Base-by-base conservation (phyloP, 2,329 filamentous ascomycete species). In the Neofusicoccum cordaticola region DNA sequence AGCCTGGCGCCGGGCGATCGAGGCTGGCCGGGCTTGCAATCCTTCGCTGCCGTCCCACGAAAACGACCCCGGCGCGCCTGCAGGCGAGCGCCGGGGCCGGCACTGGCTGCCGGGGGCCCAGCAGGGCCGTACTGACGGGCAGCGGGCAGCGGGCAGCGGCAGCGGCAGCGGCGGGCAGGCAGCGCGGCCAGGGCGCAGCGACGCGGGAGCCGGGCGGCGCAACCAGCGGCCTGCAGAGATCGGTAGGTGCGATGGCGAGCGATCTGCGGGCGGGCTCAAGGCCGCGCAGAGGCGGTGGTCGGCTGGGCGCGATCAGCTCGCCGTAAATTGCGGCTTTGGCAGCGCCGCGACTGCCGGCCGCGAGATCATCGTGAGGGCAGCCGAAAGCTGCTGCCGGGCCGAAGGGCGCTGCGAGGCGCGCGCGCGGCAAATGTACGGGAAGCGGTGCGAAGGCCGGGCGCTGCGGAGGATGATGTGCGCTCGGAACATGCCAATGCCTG, bases 321-420 rank as follows among this genome's bases (percentile, higher is more conserved):
- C 22, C 35, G 52, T 35, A 56, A 56, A 42, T 56, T 56, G 52
- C 52, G 52, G 52, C 52, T 56, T 15, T 56, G 52, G 37, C 37
- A 42, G 35, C 19, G n/a, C 34, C 17, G 35, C 19, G 52, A 56
- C 52, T 56, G 52, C 52, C 52, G 52, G 35, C 15, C 19, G 52
- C 53, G 15, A 34, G 22, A 39, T 17, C 15, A 34, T 58, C 39
- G 13, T 17, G 22, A 35, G 3, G 51, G 15, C 7, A 7, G 15
- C 53, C 53, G 53, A 58, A 58, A 58, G 39, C 53, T 58, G 53
- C 7, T 58, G 53, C 53, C 53, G 53, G 53, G 53, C 53, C 53
- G 53, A 58, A 42, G 27, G 15, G 37, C 27, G 27, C 27, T 31
- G 27, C 4, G 27, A 5, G 27, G 27, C 27, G 27, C 53, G n/a